Evolutionary conservation across 768 basidiomycete species (phyloP).

Genomic region (Coprinellus micaceus): DNA sequence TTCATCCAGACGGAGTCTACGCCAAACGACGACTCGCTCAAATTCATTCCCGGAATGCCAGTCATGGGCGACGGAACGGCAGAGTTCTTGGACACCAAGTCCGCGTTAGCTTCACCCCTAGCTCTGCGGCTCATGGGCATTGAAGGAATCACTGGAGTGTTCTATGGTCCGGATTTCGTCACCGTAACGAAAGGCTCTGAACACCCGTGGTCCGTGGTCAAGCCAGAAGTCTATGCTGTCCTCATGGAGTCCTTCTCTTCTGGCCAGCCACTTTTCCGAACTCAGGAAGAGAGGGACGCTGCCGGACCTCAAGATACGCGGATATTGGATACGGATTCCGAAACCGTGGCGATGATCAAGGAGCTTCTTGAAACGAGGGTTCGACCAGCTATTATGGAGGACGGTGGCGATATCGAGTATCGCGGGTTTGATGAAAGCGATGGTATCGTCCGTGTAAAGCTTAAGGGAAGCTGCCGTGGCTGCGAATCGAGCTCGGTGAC

Average conservation of each 20-base stretch:
- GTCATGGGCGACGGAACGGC: constrained; percentile 89
- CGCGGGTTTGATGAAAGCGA: constrained; percentile 76
- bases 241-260: constrained; percentile 98
- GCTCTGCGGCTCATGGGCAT: constrained; percentile 93
- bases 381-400: constrained; percentile 96
- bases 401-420: constrained; percentile 97
- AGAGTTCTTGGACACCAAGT: constrained; percentile 88
- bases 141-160: constrained; percentile 83
- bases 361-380: constrained; percentile 94
- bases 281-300: constrained; percentile 70
- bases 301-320: constrained; percentile 91
- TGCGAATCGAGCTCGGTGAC: constrained; percentile 94
- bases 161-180: constrained; percentile 98
- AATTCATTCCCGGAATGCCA: constrained; percentile 90
- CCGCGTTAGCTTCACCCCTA: constrained; percentile 88
- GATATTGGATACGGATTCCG: constrained; percentile 91
- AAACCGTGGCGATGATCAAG: constrained; percentile 98
- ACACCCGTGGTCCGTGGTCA: constrained; percentile 83
- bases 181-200: constrained; percentile 90
- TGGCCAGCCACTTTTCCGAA: constrained; percentile 82
- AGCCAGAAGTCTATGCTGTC: constrained; percentile 93
- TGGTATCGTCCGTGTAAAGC: constrained; percentile 79
- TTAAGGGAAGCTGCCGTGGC: constrained; percentile 97
- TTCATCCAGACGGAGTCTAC: constrained; percentile 98
- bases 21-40: constrained; percentile 95